These are phyloP conservation scores for Acer campestre DNA, from an alignment of 345 rosid genomes.

Conservation along the genomic window DNA sequence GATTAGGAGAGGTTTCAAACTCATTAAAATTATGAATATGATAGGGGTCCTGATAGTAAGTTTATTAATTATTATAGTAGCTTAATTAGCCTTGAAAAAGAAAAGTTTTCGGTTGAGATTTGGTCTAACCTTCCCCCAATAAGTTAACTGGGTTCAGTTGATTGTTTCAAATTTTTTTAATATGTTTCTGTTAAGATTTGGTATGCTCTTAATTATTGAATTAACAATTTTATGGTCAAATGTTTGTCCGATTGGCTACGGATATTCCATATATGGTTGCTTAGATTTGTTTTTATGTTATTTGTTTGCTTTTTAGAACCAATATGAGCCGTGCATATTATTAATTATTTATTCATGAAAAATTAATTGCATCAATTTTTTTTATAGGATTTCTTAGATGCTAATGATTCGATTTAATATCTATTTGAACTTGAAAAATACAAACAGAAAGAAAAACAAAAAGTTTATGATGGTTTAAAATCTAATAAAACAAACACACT, in stretches of 20 bases:
- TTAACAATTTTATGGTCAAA: neutral
- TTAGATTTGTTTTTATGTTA: neutral
- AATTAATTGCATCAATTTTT: no score
- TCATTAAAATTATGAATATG: neutral
- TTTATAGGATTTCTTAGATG: no score
- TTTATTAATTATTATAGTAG: neutral
- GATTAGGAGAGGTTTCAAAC: no score
- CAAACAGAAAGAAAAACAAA: no score
- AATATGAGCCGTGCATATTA: neutral
- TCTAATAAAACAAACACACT: no score
- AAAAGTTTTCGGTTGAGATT: constrained; percentile 22
- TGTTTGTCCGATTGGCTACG: neutral
- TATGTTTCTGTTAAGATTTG: constrained; percentile 4
- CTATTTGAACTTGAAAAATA: no score
- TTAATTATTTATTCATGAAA: neutral
- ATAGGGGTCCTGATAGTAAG: neutral
- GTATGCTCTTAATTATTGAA: neutral
- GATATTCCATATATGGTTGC: neutral
- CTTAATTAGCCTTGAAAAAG: neutral
- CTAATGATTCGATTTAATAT: no score
- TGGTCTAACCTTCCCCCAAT: neutral
- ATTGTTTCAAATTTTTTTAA: neutral
- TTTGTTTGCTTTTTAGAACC: neutral
- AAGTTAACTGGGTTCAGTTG: neutral
- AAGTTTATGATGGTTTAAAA: no score